Evolutionary conservation across 2,329 filamentous ascomycete species (phyloP).

Genomic region (Epichloe baconii): DNA sequence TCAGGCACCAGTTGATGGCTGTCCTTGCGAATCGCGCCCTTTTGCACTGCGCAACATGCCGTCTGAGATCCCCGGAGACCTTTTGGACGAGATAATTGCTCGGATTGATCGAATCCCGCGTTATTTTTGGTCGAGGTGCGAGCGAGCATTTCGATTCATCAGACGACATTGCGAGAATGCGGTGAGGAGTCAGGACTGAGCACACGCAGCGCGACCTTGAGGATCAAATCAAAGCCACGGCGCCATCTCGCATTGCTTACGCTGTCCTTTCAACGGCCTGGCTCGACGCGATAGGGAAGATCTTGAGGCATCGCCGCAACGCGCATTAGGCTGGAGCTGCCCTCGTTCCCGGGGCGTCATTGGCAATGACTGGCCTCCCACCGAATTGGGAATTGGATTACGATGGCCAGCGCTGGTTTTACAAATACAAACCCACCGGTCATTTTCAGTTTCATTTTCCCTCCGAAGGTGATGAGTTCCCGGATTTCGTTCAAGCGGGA

Average conservation of each 20-base stretch:
- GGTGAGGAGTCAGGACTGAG: neutral
- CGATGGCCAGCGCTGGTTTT: constrained; percentile 45
- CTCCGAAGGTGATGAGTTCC: constrained; percentile 43
- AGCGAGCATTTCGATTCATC: neutral
- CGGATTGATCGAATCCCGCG: neutral
- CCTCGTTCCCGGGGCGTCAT: neutral
- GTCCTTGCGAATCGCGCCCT: neutral
- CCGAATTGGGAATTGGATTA: constrained; percentile 45
- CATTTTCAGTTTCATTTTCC: constrained; percentile 44
- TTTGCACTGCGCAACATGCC: neutral
- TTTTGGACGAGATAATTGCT: neutral
- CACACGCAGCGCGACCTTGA: neutral
- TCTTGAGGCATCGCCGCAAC: neutral
- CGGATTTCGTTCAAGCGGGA: constrained; percentile 32
- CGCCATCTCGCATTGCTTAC: neutral
- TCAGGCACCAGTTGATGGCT: neutral
- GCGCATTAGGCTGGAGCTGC: neutral
- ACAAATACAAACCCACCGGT: constrained; percentile 40
- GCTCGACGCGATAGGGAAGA: neutral
- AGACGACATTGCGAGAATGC: neutral
- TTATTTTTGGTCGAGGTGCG: neutral
- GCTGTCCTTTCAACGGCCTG: too few species aligned
- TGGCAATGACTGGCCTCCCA: constrained; percentile 27
- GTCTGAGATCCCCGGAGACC: neutral
- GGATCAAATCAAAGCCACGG: neutral